Conservation (phyloP, 108 stramenopile species). For the Cyclotella cryptica region DNA sequence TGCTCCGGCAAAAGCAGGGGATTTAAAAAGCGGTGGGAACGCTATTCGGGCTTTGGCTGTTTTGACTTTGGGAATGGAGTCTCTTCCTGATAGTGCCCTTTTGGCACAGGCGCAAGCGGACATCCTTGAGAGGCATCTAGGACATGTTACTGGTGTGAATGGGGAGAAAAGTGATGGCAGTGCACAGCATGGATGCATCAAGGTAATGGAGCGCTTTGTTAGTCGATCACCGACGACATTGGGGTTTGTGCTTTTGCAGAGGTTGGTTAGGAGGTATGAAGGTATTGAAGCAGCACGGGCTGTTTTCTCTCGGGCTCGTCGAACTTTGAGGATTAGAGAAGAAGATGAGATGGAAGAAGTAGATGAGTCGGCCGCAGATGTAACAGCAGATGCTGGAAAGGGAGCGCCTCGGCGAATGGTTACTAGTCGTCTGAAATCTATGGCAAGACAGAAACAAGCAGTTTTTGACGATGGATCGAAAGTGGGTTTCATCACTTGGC, state of each 20-base stretch:
- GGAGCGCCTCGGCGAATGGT: constrained; percentile 61
- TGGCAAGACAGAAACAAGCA: constrained; percentile 24
- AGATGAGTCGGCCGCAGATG: constrained; percentile 37
- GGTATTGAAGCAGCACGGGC: constrained; percentile 76
- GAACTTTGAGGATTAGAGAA: constrained; percentile 56
- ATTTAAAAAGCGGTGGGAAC: constrained; percentile 41
- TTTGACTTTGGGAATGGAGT: constrained; percentile 68
- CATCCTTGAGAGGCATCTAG: constrained; percentile 63
- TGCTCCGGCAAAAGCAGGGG: constrained; percentile 42
- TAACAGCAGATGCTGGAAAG: constrained; percentile 29
- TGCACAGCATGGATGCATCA: constrained; percentile 33
- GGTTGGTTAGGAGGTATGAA: constrained; percentile 73
- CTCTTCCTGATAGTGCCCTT: constrained; percentile 76
- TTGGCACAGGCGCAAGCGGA: constrained; percentile 78
- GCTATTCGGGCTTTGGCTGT: constrained; percentile 64
- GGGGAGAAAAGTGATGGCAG: constrained; percentile 25
- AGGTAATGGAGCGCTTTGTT: constrained; percentile 71
- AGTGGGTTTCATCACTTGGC: constrained; percentile 77
- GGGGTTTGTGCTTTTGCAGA: constrained; percentile 80
- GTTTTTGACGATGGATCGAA: not conserved
- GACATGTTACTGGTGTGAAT: constrained; percentile 1
- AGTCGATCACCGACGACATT: constrained; percentile 73
- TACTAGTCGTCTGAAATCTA: constrained; percentile 74
- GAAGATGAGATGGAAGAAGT: constrained; percentile 47
- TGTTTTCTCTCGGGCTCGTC: constrained; percentile 78